Evolutionary conservation across 2,329 filamentous ascomycete species (phyloP).

Genomic region (Huntiella bhutanensis): DNA sequence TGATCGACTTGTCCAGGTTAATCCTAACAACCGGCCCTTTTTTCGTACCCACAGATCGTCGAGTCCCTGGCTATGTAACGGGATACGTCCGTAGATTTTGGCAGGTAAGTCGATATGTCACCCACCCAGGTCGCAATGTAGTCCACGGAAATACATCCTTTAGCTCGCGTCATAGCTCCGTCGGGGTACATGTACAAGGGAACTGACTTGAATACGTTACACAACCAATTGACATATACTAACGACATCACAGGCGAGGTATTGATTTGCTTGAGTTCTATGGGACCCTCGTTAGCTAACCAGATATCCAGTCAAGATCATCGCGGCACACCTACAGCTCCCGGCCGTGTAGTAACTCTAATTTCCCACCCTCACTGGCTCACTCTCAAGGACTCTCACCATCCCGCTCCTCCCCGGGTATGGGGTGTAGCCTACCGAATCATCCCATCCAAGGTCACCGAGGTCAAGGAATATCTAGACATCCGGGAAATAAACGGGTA

Average conservation of each 20-base stretch:
- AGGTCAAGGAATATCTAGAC: conserved; percentile 80
- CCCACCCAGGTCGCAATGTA: no score
- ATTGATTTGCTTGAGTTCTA: no score
- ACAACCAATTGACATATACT: no score
- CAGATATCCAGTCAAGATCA: conserved; percentile 60
- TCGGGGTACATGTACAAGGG: no score
- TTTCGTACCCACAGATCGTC: conserved; percentile 39
- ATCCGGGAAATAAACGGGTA: conserved; percentile 97
- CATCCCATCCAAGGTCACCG: conserved; percentile 46
- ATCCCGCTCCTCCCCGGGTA: conserved; percentile 43
- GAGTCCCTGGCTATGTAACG: conserved; percentile 75
- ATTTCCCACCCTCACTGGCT: conserved; percentile 75
- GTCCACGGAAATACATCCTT: no score
- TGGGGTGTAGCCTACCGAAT: conserved; percentile 94
- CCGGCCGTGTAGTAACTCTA: conserved; percentile 82
- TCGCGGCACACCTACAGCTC: conserved; percentile 70
- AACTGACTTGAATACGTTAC: no score
- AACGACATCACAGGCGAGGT: no score
- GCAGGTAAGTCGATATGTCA: conserved; percentile 49
- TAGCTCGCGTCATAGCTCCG: no score
- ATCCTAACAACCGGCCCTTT: conserved; percentile 5
- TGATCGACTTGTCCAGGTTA: background rate
- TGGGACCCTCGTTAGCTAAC: conserved; percentile 1
- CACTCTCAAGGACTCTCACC: conserved; percentile 49
- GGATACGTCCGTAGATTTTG: conserved; percentile 93